phyloP scores from a whole-genome alignment of 768 basidiomycete genomes.

The Arthromyces matolae region DNA sequence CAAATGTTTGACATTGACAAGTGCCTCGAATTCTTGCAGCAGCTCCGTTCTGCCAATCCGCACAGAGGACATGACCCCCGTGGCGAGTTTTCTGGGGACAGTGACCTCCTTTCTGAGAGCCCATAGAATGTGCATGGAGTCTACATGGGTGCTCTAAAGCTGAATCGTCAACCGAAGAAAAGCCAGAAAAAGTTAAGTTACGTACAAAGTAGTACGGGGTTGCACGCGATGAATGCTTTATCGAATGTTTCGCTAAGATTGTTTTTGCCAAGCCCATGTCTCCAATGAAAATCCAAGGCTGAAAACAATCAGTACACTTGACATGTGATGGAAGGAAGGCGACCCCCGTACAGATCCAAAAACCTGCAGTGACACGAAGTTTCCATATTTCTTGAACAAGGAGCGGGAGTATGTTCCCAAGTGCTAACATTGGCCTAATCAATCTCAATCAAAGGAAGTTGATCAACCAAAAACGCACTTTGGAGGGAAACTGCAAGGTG shows the following conservation, averaged over 20 bases:
- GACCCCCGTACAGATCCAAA: neutral
- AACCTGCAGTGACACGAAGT: neutral
- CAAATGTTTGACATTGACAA: neutral
- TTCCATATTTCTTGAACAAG: neutral
- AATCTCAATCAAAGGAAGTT: neutral
- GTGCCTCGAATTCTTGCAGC: neutral
- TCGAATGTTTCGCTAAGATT: neutral
- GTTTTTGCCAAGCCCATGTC: neutral
- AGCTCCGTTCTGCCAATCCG: neutral
- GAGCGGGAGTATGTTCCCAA: neutral
- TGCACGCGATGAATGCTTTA: neutral
- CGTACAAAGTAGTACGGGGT: neutral
- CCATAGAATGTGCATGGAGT: neutral
- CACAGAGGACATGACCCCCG: neutral
- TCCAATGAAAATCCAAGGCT: neutral
- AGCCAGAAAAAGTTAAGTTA: neutral
- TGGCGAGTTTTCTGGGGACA: neutral
- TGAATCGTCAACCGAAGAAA: neutral
- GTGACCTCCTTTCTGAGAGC: neutral
- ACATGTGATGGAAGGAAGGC: neutral
- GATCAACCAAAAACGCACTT: neutral
- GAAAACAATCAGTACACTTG: neutral
- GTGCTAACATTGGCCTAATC: neutral
- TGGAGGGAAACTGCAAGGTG: neutral
- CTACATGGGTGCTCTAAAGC: neutral